phyloP scores from a whole-genome alignment of 495 filamentous ascomycete species.

The Penicillium arizonense region DNA sequence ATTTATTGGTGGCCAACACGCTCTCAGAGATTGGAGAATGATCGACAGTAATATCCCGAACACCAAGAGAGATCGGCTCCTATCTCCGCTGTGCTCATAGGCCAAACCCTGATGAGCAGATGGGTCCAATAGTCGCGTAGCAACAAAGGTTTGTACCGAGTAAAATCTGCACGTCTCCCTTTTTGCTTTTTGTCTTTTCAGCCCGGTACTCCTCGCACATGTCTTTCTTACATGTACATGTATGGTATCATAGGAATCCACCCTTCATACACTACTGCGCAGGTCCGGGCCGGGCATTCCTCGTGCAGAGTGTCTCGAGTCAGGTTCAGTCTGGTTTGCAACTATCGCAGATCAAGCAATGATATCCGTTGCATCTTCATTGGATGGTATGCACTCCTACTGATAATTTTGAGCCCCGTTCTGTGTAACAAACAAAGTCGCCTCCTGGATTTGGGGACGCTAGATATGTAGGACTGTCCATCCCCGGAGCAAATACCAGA shows the following conservation, averaged over 20 bases:
- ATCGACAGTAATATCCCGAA: slow-evolving; percentile 26
- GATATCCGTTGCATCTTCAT: slow-evolving; percentile 7
- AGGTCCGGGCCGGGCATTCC: slow-evolving; percentile 4
- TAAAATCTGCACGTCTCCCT: slow-evolving; percentile 4
- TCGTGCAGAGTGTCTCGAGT: slow-evolving; percentile 3
- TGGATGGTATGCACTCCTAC: slow-evolving; percentile 12
- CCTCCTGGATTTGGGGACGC: not conserved
- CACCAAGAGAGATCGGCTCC: not conserved
- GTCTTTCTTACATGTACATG: too few species aligned
- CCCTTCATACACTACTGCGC: not conserved
- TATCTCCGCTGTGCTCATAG: slow-evolving; percentile 6
- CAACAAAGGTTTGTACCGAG: not conserved
- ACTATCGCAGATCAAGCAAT: slow-evolving; percentile 7
- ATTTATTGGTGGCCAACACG: not conserved
- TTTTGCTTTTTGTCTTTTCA: not conserved
- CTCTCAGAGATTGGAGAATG: slow-evolving; percentile 10
- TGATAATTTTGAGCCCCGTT: not conserved
- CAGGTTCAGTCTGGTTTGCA: slow-evolving; percentile 15
- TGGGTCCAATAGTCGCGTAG: slow-evolving; percentile 15
- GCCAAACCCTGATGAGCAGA: slow-evolving; percentile 1
- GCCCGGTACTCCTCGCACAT: not conserved
- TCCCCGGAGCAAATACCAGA: not conserved
- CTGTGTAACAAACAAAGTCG: slow-evolving; percentile 8
- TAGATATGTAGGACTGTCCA: not conserved
- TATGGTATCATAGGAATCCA: not conserved